Percentiles rank a stretch among this genome's conserved stretches.
Evolutionary conservation across 163 green algal genomes (phyloP).

Genomic region (Scenedesmus sp.): DNA sequence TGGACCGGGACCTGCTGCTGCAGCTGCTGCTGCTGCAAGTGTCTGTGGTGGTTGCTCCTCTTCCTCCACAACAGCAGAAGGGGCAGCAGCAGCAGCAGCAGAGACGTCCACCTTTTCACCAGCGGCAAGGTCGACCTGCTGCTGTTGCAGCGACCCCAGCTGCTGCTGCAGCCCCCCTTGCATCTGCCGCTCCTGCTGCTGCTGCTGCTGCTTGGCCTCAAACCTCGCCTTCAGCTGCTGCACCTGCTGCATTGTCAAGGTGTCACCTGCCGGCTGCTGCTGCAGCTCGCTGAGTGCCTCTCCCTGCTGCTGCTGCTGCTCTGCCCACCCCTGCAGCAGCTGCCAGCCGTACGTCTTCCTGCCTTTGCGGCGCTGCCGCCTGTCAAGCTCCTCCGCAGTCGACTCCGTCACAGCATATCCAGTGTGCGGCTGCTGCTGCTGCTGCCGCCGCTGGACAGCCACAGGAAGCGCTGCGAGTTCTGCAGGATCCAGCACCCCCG

Average conservation of each 20-base stretch:
- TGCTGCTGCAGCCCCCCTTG: neutral
- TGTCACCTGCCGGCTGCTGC: too few species aligned
- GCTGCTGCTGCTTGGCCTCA: too few species aligned
- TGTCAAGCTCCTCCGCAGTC: neutral
- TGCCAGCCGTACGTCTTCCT: neutral
- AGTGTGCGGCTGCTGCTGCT: too few species aligned
- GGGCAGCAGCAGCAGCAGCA: neutral
- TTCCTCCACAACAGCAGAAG: neutral
- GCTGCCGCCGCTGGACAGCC: neutral
- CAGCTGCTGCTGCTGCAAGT: neutral
- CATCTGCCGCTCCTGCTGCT: neutral
- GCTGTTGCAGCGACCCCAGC: neutral
- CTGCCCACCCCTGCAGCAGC: neutral
- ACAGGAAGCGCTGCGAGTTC: neutral
- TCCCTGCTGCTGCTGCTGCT: neutral
- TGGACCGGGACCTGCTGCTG: neutral
- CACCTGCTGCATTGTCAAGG: too few species aligned
- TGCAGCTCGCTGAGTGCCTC: neutral
- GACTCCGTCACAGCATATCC: too few species aligned
- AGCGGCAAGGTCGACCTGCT: neutral
- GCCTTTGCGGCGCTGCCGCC: neutral
- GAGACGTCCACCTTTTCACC: neutral
- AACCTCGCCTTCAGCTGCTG: neutral
- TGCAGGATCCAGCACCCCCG: neutral
- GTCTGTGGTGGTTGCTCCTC: neutral